A percentile compares a stretch with the other conserved stretches of the same genome.
These are phyloP conservation scores for Marvania coccoides DNA, from an alignment of 139 green algal genomes.

Conservation along the genomic window DNA sequence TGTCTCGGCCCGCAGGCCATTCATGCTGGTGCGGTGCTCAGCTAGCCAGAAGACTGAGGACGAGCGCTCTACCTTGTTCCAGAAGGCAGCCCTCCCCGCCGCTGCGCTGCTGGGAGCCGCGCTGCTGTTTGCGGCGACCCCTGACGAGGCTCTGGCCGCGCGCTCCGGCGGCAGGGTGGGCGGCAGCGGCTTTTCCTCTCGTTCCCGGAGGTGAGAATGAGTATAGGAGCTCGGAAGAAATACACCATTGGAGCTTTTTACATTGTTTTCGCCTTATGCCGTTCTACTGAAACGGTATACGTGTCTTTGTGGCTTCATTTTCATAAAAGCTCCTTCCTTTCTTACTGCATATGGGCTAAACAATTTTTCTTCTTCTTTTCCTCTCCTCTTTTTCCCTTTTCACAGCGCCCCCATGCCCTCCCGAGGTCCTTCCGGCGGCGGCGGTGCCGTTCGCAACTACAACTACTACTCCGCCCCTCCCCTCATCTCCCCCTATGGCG, in stretches of 20 bases:
- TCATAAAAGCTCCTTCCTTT: background rate
- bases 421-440: background rate
- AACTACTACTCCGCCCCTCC: conserved; percentile 29
- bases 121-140: conserved; percentile 25
- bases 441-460: conserved; percentile 13
- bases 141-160: conserved; percentile 24
- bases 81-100: conserved; percentile 16
- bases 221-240: background rate
- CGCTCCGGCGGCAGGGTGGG: conserved; percentile 27
- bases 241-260: too few relatives aligned
- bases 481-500: conserved; percentile 21
- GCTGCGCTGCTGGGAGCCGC: conserved; percentile 20
- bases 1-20: background rate
- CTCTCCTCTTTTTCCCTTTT: background rate
- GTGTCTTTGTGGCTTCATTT: background rate
- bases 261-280: background rate
- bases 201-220: background rate
- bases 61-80: background rate
- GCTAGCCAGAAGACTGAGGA: background rate
- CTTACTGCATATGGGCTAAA: too few relatives aligned
- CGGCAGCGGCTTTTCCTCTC: conserved; percentile 15
- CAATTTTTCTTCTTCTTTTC: background rate
- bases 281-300: background rate
- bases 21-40: background rate
- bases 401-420: background rate